Conservation (phyloP, 208 protist species). For the Ichthyophonus hoferi region DNA sequence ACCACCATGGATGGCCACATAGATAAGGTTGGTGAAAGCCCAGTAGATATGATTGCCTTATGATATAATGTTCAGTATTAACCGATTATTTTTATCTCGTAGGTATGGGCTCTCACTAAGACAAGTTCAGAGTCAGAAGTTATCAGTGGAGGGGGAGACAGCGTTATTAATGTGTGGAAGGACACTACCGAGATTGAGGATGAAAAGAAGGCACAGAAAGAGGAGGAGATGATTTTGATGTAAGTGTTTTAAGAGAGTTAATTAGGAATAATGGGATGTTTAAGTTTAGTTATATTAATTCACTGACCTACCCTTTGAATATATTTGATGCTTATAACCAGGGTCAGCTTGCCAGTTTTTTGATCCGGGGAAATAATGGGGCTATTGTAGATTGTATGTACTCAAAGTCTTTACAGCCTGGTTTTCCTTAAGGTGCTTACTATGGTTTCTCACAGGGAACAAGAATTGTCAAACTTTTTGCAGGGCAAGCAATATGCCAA, state of each 20-base stretch:
- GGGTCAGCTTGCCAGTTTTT: too few relatives aligned
- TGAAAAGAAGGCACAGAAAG: neutral
- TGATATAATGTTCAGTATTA: neutral
- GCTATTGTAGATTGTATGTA: too few relatives aligned
- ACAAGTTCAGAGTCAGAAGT: neutral
- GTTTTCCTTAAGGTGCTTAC: too few relatives aligned
- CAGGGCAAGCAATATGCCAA: slow-evolving; percentile 10
- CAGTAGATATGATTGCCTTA: neutral
- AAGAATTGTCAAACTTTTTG: slow-evolving; percentile 20
- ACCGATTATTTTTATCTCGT: too few relatives aligned
- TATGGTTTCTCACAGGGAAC: too few relatives aligned
- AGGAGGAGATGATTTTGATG: slow-evolving; percentile 10
- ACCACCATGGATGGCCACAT: slow-evolving; percentile 58
- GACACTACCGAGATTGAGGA: slow-evolving; percentile 3
- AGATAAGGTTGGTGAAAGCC: slow-evolving; percentile 44
- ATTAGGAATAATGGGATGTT: too few relatives aligned
- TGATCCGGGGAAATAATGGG: too few relatives aligned
- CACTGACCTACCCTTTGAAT: too few relatives aligned
- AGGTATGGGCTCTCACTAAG: slow-evolving; percentile 12
- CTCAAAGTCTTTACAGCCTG: too few relatives aligned
- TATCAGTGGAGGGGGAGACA: slow-evolving; percentile 20
- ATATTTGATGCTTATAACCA: too few relatives aligned
- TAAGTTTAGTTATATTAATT: too few relatives aligned
- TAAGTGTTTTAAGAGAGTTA: neutral
- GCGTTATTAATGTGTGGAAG: slow-evolving; percentile 20